A percentile compares a stretch with the other conserved stretches of the same genome.
Evolutionary conservation across 331 rosid species (phyloP).

Genomic region (Spiraea crenata): DNA sequence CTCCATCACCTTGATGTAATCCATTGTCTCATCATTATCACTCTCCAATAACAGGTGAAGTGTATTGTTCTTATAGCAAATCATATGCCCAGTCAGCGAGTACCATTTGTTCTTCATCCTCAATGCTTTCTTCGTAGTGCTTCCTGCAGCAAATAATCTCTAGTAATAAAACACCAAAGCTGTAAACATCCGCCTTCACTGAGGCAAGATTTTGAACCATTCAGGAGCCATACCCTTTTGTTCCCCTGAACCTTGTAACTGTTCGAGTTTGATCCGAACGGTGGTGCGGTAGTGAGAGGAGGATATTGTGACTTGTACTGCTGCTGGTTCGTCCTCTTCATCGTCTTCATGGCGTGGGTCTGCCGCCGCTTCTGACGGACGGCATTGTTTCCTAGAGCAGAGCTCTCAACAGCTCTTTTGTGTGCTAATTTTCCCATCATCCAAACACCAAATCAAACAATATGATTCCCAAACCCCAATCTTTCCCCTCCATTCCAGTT

Average conservation of each 20-base stretch:
- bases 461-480: too few species aligned
- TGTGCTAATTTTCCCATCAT: too few species aligned
- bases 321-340: too few species aligned
- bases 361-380: too few species aligned
- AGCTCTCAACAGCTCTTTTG: too few species aligned
- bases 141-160: slow-evolving; percentile 18
- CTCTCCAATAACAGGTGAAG: background rate
- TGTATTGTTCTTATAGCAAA: background rate
- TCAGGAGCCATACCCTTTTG: slow-evolving; percentile 6
- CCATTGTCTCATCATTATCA: background rate
- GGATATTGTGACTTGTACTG: too few species aligned
- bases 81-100: slow-evolving; percentile 10
- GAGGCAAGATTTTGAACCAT: slow-evolving; percentile 14
- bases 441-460: too few species aligned
- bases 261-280: background rate
- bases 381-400: too few species aligned
- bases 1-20: slow-evolving; percentile 4
- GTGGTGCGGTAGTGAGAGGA: too few species aligned
- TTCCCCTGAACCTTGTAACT: background rate
- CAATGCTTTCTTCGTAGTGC: background rate
- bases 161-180: slow-evolving; percentile 12
- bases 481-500: too few species aligned
- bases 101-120: slow-evolving; percentile 3
- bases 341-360: too few species aligned
- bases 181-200: slow-evolving; percentile 2